Evolutionary conservation across 805 yeast species (phyloP), one percentile per base, ranked within the genome.

Genomic region (Ogataea methanolica): DNA sequence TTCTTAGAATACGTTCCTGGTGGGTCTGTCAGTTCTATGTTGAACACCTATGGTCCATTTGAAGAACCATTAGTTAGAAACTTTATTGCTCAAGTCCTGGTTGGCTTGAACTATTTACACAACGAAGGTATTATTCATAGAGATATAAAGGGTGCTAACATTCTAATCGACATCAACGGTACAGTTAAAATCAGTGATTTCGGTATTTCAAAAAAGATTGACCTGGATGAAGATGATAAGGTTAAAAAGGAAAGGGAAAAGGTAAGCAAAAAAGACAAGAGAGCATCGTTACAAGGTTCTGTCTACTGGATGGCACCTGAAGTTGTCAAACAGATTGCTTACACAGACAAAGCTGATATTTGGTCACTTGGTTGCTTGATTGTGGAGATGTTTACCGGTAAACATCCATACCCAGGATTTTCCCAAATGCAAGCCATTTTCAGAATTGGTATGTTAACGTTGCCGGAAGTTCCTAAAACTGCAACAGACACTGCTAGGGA

Each of bases 221-320:
- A 52, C 5, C 43, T 58, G 14, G 54, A 53, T 5, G 55, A 44
- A 7, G 53, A 45, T 3, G 44, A 41, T 3, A 40, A 33, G 12
- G 33, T 41, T 6, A 54, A 75, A 66, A 57, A 55, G 21, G 50
- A 39, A 4, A 35, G 33, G 4, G 48, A 17, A 1, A 86, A 33
- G 69, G 74, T 42, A 75, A 74, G 57, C 50, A 74, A 59, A 70
- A 72, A 67, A 67, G 66, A 67, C 39, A 79, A 78, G 53, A 77
- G 97, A 39, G 91, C 88, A 2, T 89, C 96, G 0, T 69, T 89
- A 45, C 97, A 92, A 66, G 99, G 99, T 0, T 88, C 96, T 0
- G 90, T 92, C 0, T 94, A 85, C 62, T 94, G 99, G 98, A 94
- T 94, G 99, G 98, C 99, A 0, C 99, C 99, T 0, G 99, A 94